phyloP scores from a whole-genome alignment of 2,329 filamentous ascomycete genomes.

The Microsporum ferrugineum region DNA sequence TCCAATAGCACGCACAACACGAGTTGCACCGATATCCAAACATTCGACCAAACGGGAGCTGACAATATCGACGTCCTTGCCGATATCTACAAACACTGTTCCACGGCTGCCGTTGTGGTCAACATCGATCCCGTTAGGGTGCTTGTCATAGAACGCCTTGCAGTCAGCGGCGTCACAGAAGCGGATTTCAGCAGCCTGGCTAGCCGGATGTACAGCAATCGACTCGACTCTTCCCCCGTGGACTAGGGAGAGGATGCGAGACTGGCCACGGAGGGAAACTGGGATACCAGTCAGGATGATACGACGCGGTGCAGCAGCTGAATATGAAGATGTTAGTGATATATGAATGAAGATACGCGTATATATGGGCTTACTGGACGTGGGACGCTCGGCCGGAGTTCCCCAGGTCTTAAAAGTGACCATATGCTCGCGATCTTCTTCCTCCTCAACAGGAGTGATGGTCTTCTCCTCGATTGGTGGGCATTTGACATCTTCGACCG shows the following conservation, averaged over 20 bases:
- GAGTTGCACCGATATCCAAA: conserved; percentile 32
- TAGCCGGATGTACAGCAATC: conserved; percentile 15
- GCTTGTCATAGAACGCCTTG: conserved; percentile 25
- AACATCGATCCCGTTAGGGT: conserved; percentile 29
- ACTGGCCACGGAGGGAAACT: conserved; percentile 18
- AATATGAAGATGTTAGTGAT: conserved; percentile 4
- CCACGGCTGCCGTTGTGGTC: conserved; percentile 20
- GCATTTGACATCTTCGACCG: background rate
- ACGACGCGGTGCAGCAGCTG: conserved; percentile 13
- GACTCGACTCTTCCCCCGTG: conserved; percentile 30
- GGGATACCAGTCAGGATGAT: conserved; percentile 31
- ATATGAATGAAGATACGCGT: background rate
- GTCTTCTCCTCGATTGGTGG: background rate
- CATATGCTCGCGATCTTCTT: conserved; percentile 23
- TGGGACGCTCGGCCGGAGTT: conserved; percentile 17
- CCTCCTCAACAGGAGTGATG: background rate
- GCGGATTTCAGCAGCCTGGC: conserved; percentile 23
- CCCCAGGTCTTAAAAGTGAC: conserved; percentile 26
- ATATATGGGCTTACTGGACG: conserved; percentile 18
- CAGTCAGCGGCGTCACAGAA: conserved; percentile 28
- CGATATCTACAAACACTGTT: conserved; percentile 29
- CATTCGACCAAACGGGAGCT: conserved; percentile 33
- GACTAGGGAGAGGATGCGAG: conserved; percentile 28
- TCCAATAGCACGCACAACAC: conserved; percentile 36
- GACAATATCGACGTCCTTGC: conserved; percentile 29